Evolutionary conservation across 306 rosid species (phyloP).

Genomic region (Benincasa hispida): DNA sequence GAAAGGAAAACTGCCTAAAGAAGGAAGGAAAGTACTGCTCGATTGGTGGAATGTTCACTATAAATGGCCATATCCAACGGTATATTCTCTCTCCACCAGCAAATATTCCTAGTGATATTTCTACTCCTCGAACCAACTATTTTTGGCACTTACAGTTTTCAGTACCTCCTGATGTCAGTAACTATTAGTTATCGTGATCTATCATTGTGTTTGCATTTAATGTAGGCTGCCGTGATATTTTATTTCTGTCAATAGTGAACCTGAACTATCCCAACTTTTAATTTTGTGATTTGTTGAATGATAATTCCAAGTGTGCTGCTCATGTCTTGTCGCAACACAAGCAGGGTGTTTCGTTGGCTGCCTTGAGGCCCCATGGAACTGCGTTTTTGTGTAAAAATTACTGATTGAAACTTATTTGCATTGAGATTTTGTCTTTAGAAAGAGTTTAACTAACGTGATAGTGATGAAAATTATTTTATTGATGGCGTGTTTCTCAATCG

Average conservation of each 20-base stretch:
- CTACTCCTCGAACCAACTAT: not conserved
- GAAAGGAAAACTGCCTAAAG: conserved; percentile 90
- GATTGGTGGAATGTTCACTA: conserved; percentile 86
- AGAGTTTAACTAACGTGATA: not conserved
- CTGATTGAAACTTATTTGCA: not conserved
- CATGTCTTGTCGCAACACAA: not conserved
- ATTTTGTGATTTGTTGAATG: not conserved
- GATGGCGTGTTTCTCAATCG: not conserved
- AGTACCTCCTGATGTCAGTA: not conserved
- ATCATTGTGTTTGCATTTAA: not conserved
- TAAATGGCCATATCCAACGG: conserved; percentile 99
- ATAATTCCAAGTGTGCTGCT: not conserved
- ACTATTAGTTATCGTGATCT: not conserved
- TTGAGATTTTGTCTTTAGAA: not conserved
- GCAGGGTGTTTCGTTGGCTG: not conserved
- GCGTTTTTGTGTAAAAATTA: not conserved
- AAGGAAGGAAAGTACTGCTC: conserved; percentile 66
- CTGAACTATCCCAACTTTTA: not conserved
- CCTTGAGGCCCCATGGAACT: not conserved
- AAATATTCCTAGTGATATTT: not conserved
- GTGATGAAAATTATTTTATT: not conserved
- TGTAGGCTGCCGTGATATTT: not conserved
- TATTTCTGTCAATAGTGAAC: not conserved
- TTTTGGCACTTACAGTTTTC: not conserved
- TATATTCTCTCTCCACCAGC: conserved; percentile 10